Evolutionary conservation across 495 filamentous ascomycete species (phyloP), one percentile per base, ranked within the genome.

Genomic region (Trichodelitschia bisporula): DNA sequence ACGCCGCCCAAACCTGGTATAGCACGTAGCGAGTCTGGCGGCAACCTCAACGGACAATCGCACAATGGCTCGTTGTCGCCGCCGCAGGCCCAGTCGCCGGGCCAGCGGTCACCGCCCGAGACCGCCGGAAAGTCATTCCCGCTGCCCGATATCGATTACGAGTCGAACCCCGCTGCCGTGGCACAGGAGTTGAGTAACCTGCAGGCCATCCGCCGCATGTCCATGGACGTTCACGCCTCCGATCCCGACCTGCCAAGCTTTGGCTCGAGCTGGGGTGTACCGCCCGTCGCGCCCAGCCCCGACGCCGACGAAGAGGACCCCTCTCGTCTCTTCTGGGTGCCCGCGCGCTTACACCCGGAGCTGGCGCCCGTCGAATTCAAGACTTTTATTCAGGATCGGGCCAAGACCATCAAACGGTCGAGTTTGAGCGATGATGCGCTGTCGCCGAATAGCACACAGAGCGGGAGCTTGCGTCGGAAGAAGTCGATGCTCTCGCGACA

Each of bases 281-380:
- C 82, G 1, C 66, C 77, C 3, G 58, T 69, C 36, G 68, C 82
- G 4, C 78, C 82, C 5, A 8, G 6, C 15, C 69, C 68, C 4
- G 68, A 69, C 19, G 75, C 80, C 38, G 66, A 77, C 47, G 84
- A 90, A 45, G 72, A 80, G 41, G 89, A 93, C 51, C 64, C 79
- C 3, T 77, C 82, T 1, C 66, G 77, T 36, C 50, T 95, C 29
- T 78, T 93, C 33, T 99, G 86, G 86, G 86, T 99, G 16, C 86
- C 86, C 0, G 86, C 86, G 15, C 66, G 82, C 33, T 57, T 95
- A 12, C 86, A 99, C 43, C 86, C 86, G 9, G 86, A 95, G 52
- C 56, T 99, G 18, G 86, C 89, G 17, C 89, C 86, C 3, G 80
- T 72, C 48, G 89, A 93, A 43, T 99, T 95, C 57, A 91, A 86